These are phyloP conservation scores for Neurospora sp. DNA, from an alignment of 495 filamentous ascomycete species.

Conservation along the genomic window DNA sequence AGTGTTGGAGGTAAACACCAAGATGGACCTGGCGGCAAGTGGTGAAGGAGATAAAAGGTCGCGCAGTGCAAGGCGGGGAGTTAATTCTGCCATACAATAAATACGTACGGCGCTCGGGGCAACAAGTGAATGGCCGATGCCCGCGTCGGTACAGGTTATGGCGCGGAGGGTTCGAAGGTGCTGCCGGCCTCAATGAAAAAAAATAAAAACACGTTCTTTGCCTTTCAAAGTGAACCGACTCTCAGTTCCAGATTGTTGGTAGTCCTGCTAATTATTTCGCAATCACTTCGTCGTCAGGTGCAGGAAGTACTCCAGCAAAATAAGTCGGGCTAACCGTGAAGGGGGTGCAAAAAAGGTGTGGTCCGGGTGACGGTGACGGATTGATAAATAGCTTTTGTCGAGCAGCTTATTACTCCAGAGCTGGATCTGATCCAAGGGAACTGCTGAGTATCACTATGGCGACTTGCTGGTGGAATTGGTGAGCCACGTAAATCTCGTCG, in stretches of 20 bases:
- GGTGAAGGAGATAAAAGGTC: not conserved
- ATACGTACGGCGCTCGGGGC: not conserved
- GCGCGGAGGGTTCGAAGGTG: not conserved
- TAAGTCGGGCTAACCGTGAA: not conserved
- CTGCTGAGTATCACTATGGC: not conserved
- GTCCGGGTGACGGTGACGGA: not conserved
- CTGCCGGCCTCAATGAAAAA: not conserved
- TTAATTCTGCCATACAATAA: not conserved
- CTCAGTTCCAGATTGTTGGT: not conserved
- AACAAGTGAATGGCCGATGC: not conserved
- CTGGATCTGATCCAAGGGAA: not conserved
- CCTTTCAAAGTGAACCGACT: not conserved
- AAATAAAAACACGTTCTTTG: not conserved
- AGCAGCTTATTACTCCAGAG: not conserved
- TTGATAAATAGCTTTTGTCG: not conserved
- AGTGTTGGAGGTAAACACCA: not conserved
- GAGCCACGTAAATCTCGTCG: not conserved
- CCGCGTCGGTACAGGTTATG: not conserved
- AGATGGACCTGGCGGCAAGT: not conserved
- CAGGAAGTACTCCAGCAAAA: not conserved
- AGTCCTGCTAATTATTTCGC: not conserved
- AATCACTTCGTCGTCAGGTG: not conserved
- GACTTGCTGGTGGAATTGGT: not conserved
- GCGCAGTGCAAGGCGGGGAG: not conserved
- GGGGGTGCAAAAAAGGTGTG: not conserved